Conservation (phyloP, 2,329 filamentous ascomycete species). For the Ascochyta rabiei region DNA sequence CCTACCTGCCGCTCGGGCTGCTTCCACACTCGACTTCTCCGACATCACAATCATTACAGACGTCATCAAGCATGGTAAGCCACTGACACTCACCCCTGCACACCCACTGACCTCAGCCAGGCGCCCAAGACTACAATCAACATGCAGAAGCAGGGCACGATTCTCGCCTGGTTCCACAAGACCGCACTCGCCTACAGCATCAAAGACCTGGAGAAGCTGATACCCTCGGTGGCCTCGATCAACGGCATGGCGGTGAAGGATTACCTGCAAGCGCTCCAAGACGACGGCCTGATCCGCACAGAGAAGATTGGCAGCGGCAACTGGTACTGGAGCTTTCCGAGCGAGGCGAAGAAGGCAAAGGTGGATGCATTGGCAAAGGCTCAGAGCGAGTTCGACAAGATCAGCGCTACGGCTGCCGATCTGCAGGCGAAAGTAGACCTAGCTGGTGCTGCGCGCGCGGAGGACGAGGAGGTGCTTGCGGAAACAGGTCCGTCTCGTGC, state of each 20-base stretch:
- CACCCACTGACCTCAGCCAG: slow-evolving; percentile 33
- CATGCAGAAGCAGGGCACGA: slow-evolving; percentile 62
- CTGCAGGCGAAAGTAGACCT: slow-evolving; percentile 50
- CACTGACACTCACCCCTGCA: background rate
- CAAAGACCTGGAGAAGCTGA: slow-evolving; percentile 70
- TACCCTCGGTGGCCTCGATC: slow-evolving; percentile 67
- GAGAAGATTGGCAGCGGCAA: slow-evolving; percentile 75
- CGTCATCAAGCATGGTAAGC: slow-evolving; percentile 14
- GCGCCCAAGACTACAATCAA: slow-evolving; percentile 64
- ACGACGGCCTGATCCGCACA: slow-evolving; percentile 66
- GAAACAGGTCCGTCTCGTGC: slow-evolving; percentile 31
- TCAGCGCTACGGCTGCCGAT: slow-evolving; percentile 42
- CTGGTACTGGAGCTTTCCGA: slow-evolving; percentile 73
- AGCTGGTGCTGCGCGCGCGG: slow-evolving; percentile 46
- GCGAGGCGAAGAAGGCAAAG: slow-evolving; percentile 60
- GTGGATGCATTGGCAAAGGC: slow-evolving; percentile 49
- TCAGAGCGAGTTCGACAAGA: slow-evolving; percentile 48
- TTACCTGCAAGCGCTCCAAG: slow-evolving; percentile 65
- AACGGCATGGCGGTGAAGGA: slow-evolving; percentile 72
- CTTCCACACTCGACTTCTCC: background rate
- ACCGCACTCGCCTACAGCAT: slow-evolving; percentile 67
- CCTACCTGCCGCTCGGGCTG: background rate
- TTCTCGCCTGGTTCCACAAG: slow-evolving; percentile 65
- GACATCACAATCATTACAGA: background rate
- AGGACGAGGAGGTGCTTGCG: slow-evolving; percentile 48